Conservation (phyloP, 2,329 filamentous ascomycete genomes). For the Talaromyces amestolkiae region DNA sequence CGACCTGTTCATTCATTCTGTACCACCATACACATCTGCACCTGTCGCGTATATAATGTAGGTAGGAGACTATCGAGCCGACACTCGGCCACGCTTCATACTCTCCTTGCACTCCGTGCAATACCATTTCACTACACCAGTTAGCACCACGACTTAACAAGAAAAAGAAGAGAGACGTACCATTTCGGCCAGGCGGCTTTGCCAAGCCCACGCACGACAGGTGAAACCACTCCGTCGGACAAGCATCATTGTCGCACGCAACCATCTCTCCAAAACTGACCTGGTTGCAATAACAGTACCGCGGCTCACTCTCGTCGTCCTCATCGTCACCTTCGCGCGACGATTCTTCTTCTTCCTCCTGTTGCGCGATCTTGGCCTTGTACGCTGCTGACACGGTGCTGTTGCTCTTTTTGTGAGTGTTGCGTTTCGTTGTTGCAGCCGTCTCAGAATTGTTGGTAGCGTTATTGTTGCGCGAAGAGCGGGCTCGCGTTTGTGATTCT, state of each 20-base stretch:
- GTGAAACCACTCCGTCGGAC: conserved; percentile 79
- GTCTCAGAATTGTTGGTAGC: background rate
- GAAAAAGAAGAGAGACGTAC: conserved; percentile 49
- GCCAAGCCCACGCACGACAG: conserved; percentile 76
- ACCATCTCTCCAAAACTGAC: conserved; percentile 85
- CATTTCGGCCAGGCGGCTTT: conserved; percentile 72
- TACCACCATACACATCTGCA: background rate
- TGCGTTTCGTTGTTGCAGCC: conserved; percentile 33
- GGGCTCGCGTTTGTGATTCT: conserved; percentile 33
- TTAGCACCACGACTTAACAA: background rate
- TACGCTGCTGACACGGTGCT: conserved; percentile 25
- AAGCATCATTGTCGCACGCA: conserved; percentile 71
- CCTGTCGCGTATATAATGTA: background rate
- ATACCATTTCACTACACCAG: conserved; percentile 70
- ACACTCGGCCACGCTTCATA: conserved; percentile 51
- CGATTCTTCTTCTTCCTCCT: conserved; percentile 47
- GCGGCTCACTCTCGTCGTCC: conserved; percentile 66
- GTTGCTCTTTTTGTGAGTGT: conserved; percentile 32
- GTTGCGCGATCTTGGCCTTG: conserved; percentile 30
- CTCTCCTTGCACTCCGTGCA: conserved; percentile 74
- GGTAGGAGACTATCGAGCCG: background rate
- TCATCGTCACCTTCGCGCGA: conserved; percentile 57
- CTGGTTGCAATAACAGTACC: conserved; percentile 77
- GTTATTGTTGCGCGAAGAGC: conserved; percentile 37
- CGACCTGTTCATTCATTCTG: background rate